Evolutionary conservation across 179 eudicot species (phyloP).

Genomic region (Camellia oleifera): DNA sequence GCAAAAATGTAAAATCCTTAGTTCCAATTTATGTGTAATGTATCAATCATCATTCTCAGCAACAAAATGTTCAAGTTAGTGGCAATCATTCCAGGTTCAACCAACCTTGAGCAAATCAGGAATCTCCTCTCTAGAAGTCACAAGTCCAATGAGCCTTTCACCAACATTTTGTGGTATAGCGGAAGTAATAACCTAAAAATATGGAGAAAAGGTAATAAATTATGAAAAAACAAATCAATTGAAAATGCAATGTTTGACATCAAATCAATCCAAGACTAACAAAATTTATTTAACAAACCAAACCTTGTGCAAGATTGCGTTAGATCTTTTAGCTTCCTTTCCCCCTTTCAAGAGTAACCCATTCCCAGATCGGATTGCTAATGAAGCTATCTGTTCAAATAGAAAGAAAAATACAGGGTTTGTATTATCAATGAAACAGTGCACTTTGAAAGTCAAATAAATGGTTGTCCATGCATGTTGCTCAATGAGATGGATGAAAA

Average conservation of each 20-base stretch:
- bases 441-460: background rate
- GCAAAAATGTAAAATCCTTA: slow-evolving; percentile 16
- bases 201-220: background rate
- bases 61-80: background rate
- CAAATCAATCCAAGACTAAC: background rate
- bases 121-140: slow-evolving; percentile 87
- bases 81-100: background rate
- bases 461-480: background rate
- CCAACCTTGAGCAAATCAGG: slow-evolving; percentile 86
- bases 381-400: slow-evolving; percentile 73
- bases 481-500: background rate
- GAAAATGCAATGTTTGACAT: slow-evolving; percentile 4
- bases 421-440: slow-evolving; percentile 2
- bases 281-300: background rate
- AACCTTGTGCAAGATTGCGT: slow-evolving; percentile 84
- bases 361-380: slow-evolving; percentile 85
- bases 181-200: slow-evolving; percentile 62
- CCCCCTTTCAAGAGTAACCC: slow-evolving; percentile 93
- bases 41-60: background rate
- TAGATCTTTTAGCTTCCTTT: slow-evolving; percentile 83
- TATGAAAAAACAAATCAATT: background rate
- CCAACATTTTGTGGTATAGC: slow-evolving; percentile 75
- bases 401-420: slow-evolving; percentile 2
- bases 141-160: slow-evolving; percentile 73
- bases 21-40: background rate